These are phyloP conservation scores for Arabis hirsuta DNA, from an alignment of 345 rosid genomes.

Conservation along the genomic window DNA sequence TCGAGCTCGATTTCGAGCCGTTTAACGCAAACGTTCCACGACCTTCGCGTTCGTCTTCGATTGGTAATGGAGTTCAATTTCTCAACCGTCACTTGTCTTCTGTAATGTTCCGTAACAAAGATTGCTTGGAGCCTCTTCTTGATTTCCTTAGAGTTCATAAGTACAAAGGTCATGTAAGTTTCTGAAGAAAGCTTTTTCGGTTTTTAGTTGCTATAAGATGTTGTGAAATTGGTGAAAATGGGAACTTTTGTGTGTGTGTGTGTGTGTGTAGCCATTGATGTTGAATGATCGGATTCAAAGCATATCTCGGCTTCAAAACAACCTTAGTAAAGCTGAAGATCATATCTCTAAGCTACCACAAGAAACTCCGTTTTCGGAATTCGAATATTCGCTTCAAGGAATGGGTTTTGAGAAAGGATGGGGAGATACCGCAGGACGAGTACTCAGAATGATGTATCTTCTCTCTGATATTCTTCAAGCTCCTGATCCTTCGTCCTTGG, in stretches of 20 bases:
- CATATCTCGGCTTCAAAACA: conserved; percentile 64
- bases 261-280: conserved; percentile 69
- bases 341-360: conserved; percentile 71
- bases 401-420: conserved; percentile 99
- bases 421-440: conserved; percentile 91
- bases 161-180: conserved; percentile 90
- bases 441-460: conserved; percentile 78
- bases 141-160: conserved; percentile 84
- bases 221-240: not conserved
- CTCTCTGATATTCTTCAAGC: conserved; percentile 94
- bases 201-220: not conserved
- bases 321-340: conserved; percentile 87
- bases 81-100: conserved; percentile 98
- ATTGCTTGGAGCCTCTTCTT: conserved; percentile 83
- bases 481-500: conserved; percentile 90
- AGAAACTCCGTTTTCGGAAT: conserved; percentile 72
- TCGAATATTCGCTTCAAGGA: conserved; percentile 83
- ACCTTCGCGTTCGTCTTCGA: conserved; percentile 87
- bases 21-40: conserved; percentile 90
- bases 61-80: conserved; percentile 99
- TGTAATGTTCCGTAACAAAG: conserved; percentile 89
- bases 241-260: not conserved
- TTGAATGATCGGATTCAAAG: conserved; percentile 85
- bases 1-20: conserved; percentile 98
- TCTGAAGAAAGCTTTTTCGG: not conserved